A percentile compares a stretch with the other conserved stretches of the same genome.
Evolutionary conservation across 78 protist genomes (phyloP).

Genomic region (Pigoraptor vietnamica): DNA sequence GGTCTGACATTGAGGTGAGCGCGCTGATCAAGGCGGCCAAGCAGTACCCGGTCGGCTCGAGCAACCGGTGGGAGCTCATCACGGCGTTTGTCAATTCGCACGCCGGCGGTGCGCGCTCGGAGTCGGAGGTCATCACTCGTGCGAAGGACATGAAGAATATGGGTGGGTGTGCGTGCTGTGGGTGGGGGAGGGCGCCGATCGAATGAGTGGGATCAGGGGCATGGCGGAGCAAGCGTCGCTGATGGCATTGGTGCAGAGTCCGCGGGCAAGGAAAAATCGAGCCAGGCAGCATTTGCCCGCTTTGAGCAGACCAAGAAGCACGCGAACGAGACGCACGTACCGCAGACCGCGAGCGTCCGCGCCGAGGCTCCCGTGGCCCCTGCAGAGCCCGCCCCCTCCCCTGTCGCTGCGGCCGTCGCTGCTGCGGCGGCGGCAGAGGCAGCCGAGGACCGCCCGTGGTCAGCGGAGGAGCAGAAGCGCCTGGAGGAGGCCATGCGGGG

Average conservation of each 20-base stretch:
- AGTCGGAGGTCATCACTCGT: background rate
- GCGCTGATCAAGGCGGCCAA: conserved; percentile 29
- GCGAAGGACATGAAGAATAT: background rate
- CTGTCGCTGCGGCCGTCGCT: background rate
- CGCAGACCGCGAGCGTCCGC: background rate
- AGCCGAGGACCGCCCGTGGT: background rate
- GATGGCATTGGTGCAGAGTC: background rate
- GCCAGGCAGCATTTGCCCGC: background rate
- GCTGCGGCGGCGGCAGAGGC: background rate
- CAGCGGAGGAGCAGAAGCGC: background rate
- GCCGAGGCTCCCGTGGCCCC: background rate
- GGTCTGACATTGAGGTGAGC: conserved; percentile 18
- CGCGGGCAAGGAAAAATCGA: background rate
- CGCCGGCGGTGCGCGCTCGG: background rate
- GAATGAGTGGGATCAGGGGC: background rate
- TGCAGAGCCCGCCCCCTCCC: background rate
- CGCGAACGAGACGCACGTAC: background rate
- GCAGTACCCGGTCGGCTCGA: conserved; percentile 21
- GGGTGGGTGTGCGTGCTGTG: background rate
- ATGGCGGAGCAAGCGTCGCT: background rate
- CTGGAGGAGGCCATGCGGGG: background rate
- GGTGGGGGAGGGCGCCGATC: no score
- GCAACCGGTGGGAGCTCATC: conserved; percentile 17
- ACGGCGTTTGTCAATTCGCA: background rate
- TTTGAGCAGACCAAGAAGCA: background rate